Evolutionary conservation across 148 eudicot species (phyloP).

Genomic region (Cornus kousa): DNA sequence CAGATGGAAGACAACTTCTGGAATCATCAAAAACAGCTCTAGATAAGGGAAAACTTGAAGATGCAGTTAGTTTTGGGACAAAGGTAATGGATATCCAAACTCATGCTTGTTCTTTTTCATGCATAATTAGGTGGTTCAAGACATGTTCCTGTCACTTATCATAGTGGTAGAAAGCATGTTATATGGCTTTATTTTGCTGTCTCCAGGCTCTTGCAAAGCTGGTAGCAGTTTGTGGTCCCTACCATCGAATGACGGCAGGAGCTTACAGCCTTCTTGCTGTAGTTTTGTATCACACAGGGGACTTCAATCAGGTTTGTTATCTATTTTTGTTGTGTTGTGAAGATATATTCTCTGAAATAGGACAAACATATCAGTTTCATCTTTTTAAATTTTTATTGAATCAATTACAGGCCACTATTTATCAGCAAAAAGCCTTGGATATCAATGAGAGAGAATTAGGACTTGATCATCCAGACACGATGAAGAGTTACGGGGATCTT

Average conservation of each 20-base stretch:
- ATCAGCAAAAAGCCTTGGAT: conserved; percentile 99
- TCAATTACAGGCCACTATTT: conserved; percentile 82
- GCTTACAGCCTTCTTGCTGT: conserved; percentile 99
- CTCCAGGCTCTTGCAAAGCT: conserved; percentile 95
- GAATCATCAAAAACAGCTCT: conserved; percentile 98
- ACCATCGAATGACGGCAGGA: conserved; percentile 99
- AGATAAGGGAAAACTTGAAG: conserved; percentile 99
- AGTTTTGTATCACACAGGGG: conserved; percentile 97
- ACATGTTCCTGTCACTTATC: conserved; percentile 1
- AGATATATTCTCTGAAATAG: neutral
- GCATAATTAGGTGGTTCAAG: neutral
- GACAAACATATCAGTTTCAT: neutral
- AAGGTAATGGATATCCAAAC: conserved; percentile 52
- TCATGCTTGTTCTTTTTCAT: neutral
- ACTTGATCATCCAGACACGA: conserved; percentile 99
- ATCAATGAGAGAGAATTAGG: conserved; percentile 98
- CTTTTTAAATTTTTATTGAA: neutral
- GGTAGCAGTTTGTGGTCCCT: conserved; percentile 98
- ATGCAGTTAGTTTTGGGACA: conserved; percentile 96
- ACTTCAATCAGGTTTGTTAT: conserved; percentile 87
- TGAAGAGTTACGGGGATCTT: conserved; percentile 99
- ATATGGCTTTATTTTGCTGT: conserved; percentile 14
- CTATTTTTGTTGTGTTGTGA: conserved; percentile 11
- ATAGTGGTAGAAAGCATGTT: neutral
- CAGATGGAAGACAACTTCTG: conserved; percentile 96